phyloP scores from a whole-genome alignment of 2,329 filamentous ascomycete genomes.

The Cordyceps cicadae region DNA sequence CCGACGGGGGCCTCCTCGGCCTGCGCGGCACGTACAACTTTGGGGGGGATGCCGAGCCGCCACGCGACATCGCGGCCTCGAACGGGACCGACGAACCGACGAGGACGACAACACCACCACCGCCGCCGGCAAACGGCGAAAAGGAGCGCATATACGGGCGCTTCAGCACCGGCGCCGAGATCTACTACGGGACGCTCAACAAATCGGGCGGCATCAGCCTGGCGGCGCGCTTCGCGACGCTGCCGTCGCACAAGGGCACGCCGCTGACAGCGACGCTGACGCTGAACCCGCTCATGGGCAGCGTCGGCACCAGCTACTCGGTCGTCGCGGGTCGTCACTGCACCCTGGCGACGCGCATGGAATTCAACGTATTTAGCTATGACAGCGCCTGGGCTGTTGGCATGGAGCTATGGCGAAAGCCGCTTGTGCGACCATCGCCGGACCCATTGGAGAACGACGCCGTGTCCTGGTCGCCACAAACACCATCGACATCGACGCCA shows the following conservation, averaged over 20 bases:
- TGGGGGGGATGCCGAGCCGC: conserved; percentile 55
- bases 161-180: conserved; percentile 83
- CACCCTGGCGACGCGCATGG: conserved; percentile 81
- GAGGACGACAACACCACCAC: neutral
- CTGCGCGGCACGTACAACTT: conserved; percentile 91
- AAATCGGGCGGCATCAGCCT: conserved; percentile 89
- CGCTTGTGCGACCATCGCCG: conserved; percentile 30
- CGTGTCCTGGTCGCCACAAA: conserved; percentile 30
- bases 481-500: neutral
- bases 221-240: conserved; percentile 79
- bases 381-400: conserved; percentile 90
- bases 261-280: conserved; percentile 91
- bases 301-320: conserved; percentile 82
- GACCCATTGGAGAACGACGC: conserved; percentile 14
- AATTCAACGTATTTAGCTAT: conserved; percentile 98
- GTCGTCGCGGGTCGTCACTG: conserved; percentile 77
- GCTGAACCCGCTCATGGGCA: conserved; percentile 89
- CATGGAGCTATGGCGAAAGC: conserved; percentile 82
- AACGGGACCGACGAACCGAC: neutral
- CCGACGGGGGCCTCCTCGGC: conserved; percentile 83
- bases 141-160: conserved; percentile 64
- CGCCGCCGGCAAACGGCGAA: conserved; percentile 21
- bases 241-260: conserved; percentile 72
- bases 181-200: conserved; percentile 92
- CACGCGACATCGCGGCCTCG: neutral